Conservation (phyloP, 257 asterid genomes). For the Forsythia viridissima region DNA sequence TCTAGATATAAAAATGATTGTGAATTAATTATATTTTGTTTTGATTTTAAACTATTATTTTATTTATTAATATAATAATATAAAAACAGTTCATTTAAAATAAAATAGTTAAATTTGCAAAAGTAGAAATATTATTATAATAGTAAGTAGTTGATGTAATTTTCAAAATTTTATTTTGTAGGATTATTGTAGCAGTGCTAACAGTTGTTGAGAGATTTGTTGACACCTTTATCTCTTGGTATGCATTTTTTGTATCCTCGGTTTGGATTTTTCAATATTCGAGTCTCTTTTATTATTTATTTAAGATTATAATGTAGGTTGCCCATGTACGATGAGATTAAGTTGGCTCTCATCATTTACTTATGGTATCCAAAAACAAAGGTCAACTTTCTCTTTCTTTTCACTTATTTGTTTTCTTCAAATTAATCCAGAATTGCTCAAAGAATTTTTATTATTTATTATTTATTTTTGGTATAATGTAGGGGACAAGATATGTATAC, state of each 20-base stretch:
- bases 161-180: constrained; percentile 6
- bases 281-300: neutral
- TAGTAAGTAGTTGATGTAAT: too few species aligned
- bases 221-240: constrained; percentile 73
- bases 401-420: neutral
- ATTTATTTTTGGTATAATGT: neutral
- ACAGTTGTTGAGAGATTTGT: constrained; percentile 58
- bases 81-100: too few species aligned
- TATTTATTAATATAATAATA: too few species aligned
- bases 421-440: neutral
- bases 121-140: too few species aligned
- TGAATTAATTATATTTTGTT: too few species aligned
- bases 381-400: constrained; percentile 9
- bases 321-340: constrained; percentile 50
- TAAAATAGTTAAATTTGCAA: too few species aligned
- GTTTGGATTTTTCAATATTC: neutral
- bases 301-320: constrained; percentile 29
- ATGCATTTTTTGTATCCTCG: constrained; percentile 6
- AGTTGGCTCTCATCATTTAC: constrained; percentile 44
- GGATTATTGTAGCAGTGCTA: constrained; percentile 70
- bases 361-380: constrained; percentile 48
- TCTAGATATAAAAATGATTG: too few species aligned
- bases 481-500: constrained; percentile 75
- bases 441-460: neutral
- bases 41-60: too few species aligned